These are phyloP conservation scores for Pseudogymnoascus sp. DNA, from an alignment of 2,329 filamentous ascomycete species.

Conservation along the genomic window DNA sequence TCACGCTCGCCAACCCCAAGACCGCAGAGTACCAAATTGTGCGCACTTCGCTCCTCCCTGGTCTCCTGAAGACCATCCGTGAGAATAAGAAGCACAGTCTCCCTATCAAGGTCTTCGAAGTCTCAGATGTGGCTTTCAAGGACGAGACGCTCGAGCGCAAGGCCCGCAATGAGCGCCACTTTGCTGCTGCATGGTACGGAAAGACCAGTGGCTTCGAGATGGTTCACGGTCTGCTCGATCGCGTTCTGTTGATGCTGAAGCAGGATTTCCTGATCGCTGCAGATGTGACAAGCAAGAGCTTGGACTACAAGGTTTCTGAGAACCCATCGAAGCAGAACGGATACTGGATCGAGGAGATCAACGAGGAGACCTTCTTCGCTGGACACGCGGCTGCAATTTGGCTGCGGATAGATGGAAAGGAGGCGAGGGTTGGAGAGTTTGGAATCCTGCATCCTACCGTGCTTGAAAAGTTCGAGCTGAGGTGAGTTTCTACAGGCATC, in stretches of 20 bases:
- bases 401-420: conserved; percentile 64
- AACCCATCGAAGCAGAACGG: conserved; percentile 54
- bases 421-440: conserved; percentile 74
- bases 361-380: conserved; percentile 84
- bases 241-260: conserved; percentile 85
- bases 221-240: conserved; percentile 88
- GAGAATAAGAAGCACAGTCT: conserved; percentile 87
- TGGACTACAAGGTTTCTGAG: conserved; percentile 44
- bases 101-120: conserved; percentile 88
- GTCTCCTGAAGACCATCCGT: conserved; percentile 83
- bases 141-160: conserved; percentile 73
- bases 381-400: conserved; percentile 84
- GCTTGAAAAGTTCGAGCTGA: conserved; percentile 86
- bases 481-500: conserved; percentile 38
- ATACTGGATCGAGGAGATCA: conserved; percentile 92
- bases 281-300: conserved; percentile 43
- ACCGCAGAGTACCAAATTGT: conserved; percentile 90
- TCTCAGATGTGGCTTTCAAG: conserved; percentile 86
- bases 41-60: conserved; percentile 75
- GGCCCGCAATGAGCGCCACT: conserved; percentile 87
- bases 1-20: conserved; percentile 86
- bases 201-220: conserved; percentile 92
- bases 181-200: conserved; percentile 91
- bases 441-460: conserved; percentile 91
- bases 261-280: conserved; percentile 70